phyloP scores from a whole-genome alignment of 371 early-diverging fungal species.

The Chytridium lagenaria region DNA sequence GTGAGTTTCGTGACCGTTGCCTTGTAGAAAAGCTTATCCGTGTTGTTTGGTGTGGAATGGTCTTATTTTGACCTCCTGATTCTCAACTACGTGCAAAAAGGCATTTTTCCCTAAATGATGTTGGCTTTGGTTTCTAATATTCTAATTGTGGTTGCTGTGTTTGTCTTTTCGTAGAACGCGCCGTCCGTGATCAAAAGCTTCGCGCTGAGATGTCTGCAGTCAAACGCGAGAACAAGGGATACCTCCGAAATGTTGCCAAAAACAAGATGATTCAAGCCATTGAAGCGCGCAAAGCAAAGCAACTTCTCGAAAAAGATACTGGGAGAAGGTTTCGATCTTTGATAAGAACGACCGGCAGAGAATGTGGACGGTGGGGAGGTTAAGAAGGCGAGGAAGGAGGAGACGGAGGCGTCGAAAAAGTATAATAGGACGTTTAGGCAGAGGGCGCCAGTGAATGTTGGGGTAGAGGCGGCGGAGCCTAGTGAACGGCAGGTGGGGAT shows the following conservation, averaged over 20 bases:
- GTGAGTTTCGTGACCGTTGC: too few relatives aligned
- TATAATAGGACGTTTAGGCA: neutral
- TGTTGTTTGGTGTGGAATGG: too few relatives aligned
- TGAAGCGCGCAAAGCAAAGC: slow-evolving; percentile 58
- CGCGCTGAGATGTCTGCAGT: slow-evolving; percentile 86
- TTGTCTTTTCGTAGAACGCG: too few relatives aligned
- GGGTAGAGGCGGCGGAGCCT: neutral
- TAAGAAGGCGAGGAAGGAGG: neutral
- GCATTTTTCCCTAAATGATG: too few relatives aligned
- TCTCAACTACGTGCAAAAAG: neutral
- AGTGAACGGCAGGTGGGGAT: neutral
- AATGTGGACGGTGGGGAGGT: neutral
- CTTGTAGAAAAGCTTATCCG: too few relatives aligned
- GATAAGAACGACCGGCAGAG: neutral
- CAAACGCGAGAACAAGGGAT: slow-evolving; percentile 82
- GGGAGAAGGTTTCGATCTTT: neutral
- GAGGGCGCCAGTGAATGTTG: neutral
- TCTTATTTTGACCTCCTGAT: neutral
- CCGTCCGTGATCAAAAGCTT: slow-evolving; percentile 82
- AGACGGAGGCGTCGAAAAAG: neutral
- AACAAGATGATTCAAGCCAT: slow-evolving; percentile 84
- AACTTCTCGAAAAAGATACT: slow-evolving; percentile 32
- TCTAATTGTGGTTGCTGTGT: too few relatives aligned
- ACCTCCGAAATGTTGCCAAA: slow-evolving; percentile 82
- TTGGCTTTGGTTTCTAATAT: too few relatives aligned